phyloP scores from a whole-genome alignment of 2,329 filamentous ascomycete species.

The Microdochium nivale region DNA sequence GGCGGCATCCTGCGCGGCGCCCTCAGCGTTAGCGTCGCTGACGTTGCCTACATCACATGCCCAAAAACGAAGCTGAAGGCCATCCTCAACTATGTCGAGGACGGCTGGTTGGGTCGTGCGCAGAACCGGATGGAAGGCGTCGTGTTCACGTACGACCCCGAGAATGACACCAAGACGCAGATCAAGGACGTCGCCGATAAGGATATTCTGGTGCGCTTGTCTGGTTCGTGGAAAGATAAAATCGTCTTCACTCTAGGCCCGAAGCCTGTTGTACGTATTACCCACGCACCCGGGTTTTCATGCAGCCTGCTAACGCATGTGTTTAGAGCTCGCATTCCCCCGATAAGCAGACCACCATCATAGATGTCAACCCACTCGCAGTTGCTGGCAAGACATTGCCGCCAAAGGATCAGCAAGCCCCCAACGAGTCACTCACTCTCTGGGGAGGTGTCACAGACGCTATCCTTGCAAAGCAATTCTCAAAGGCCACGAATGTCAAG shows the following conservation, averaged over 20 bases:
- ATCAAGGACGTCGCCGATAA: slow-evolving; percentile 82
- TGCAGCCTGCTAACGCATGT: slow-evolving; percentile 4
- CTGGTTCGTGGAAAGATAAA: slow-evolving; percentile 77
- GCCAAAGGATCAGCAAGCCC: slow-evolving; percentile 67
- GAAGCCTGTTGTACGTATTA: slow-evolving; percentile 42
- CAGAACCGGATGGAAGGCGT: slow-evolving; percentile 90
- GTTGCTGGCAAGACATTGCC: slow-evolving; percentile 75
- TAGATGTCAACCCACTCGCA: slow-evolving; percentile 78
- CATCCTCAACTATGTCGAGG: slow-evolving; percentile 87
- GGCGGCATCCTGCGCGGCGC: slow-evolving; percentile 80
- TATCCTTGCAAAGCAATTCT: slow-evolving; percentile 75
- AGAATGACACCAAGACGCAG: slow-evolving; percentile 70
- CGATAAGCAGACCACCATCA: slow-evolving; percentile 63
- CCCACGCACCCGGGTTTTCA: neutral
- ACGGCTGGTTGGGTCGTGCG: slow-evolving; percentile 85
- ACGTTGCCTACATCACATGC: slow-evolving; percentile 82
- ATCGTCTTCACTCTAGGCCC: slow-evolving; percentile 52
- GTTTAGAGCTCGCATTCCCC: slow-evolving; percentile 34
- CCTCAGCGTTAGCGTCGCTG: slow-evolving; percentile 84
- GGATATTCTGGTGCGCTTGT: slow-evolving; percentile 73
- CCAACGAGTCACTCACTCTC: slow-evolving; percentile 82
- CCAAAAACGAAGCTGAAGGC: slow-evolving; percentile 85
- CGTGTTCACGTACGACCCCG: slow-evolving; percentile 81
- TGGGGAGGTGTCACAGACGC: slow-evolving; percentile 85
- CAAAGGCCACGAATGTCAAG: slow-evolving; percentile 77